Percentiles rank a stretch among this genome's conserved stretches.
Conservation (phyloP, 768 basidiomycete genomes). For the Tremella mesenterica region DNA sequence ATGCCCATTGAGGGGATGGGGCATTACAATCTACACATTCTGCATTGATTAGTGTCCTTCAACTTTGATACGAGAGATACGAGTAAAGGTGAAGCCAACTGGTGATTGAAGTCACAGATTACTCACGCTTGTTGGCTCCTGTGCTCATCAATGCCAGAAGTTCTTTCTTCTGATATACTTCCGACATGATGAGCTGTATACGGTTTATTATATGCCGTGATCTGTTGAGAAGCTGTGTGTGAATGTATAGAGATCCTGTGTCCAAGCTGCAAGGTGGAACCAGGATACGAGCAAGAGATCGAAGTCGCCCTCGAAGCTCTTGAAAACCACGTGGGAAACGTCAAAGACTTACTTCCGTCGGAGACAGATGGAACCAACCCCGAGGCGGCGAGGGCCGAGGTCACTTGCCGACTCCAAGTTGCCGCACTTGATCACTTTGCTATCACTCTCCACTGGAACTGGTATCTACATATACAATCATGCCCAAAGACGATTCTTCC, state of each 20-base stretch:
- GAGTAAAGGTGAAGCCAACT: neutral
- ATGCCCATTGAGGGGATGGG: slow-evolving; percentile 91
- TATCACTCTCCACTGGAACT: too few relatives aligned
- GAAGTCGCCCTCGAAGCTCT: too few relatives aligned
- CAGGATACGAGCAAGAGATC: too few relatives aligned
- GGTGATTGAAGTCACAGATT: neutral
- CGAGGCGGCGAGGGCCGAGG: too few relatives aligned
- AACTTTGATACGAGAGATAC: neutral
- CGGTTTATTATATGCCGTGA: too few relatives aligned
- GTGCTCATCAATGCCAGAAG: slow-evolving; percentile 67
- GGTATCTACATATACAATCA: too few relatives aligned
- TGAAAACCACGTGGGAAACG: too few relatives aligned
- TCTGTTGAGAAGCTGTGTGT: neutral
- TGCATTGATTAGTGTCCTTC: slow-evolving; percentile 7
- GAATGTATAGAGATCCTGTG: neutral
- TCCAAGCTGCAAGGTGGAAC: too few relatives aligned
- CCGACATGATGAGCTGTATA: slow-evolving; percentile 51
- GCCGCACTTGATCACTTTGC: too few relatives aligned
- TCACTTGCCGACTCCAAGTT: too few relatives aligned
- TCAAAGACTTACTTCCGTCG: too few relatives aligned
- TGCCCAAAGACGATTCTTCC: neutral
- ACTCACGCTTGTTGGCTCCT: slow-evolving; percentile 60
- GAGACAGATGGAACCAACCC: too few relatives aligned
- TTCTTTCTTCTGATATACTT: slow-evolving; percentile 58
- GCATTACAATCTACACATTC: slow-evolving; percentile 72